Evolutionary conservation across 2,329 filamentous ascomycete species (phyloP), one percentile per base, ranked within the genome.

Genomic region (Pestalotiopsis sp.): DNA sequence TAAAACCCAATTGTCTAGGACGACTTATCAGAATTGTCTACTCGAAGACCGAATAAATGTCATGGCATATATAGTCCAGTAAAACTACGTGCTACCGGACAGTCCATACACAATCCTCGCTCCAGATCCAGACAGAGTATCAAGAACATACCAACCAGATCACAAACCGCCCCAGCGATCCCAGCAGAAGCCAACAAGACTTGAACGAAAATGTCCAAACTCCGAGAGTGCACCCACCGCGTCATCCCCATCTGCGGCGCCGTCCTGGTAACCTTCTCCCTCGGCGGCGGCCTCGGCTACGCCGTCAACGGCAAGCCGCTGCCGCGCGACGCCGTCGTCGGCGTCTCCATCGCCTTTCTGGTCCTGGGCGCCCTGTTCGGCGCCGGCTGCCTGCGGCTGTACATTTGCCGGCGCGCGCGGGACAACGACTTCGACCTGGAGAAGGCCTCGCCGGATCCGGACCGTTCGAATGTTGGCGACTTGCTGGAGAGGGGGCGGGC

Each of bases 211-310:
- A 68, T 39, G 5, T 38, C 66, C 25, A 69, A 69, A 27, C 68
- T 77, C 20, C 71, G 70, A 64, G 70, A 75, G 36, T 69, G 74
- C 61, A 77, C 73, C 7, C 73, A 69, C 36, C 73, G 72, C 59
- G 41, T 75, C 6, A 73, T 78, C 13, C 76, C 75, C n/a, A 69
- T 71, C 38, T 74, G 68, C 23, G 36, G 64, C 49, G 60, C 69
- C 12, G 39, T 69, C 60, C 71, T 78, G 14, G 67, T 75, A 23
- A 23, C 73, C 36, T 73, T 78, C 68, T 74, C 74, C 11, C 60
- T 70, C 3, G 74, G 75, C 14, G 73, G 57, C 11, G 69, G 76
- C 49, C 66, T 78, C 41, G 67, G 69, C 17, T 68, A 70, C 31
- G 74, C 74, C 20, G 36, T 77, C 14, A 70, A 68, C 61, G 23